Percentiles rank a stretch among this genome's conserved stretches.
Conservation (phyloP, 1,284 basidiomycete genomes). For the Agaricales sp. region DNA sequence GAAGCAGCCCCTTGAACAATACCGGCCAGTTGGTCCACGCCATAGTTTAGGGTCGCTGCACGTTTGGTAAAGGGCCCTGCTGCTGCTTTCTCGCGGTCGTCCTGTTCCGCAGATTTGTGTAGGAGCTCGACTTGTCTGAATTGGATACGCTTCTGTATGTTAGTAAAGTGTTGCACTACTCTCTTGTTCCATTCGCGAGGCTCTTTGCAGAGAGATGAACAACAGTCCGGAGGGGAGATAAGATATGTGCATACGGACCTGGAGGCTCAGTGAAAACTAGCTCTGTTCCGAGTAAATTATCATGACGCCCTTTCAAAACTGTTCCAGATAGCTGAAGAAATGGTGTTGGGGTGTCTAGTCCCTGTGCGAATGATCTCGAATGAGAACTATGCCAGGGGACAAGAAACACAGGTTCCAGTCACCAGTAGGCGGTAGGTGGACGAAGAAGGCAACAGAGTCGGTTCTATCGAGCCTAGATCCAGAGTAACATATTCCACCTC, state of each 20-base stretch:
- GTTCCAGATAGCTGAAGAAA: conserved; percentile 67
- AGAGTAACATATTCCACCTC: conserved; percentile 61
- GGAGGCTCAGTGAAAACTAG: conserved; percentile 58
- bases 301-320: conserved; percentile 56
- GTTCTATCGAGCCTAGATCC: conserved; percentile 62
- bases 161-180: conserved; percentile 39
- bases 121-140: conserved; percentile 53
- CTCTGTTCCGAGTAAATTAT: conserved; percentile 59
- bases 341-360: conserved; percentile 63
- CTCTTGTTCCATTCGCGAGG: conserved; percentile 34
- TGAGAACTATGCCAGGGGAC: not conserved
- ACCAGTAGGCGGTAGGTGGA: conserved; percentile 64
- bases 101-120: conserved; percentile 21
- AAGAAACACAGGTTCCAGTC: conserved; percentile 18
- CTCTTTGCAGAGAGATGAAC: conserved; percentile 18
- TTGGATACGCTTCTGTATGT: conserved; percentile 49
- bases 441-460: conserved; percentile 58
- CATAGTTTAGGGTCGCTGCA: not conserved
- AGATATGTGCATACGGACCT: conserved; percentile 25
- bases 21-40: not conserved
- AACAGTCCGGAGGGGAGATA: not conserved
- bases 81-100: not conserved
- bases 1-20: no score
- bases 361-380: conserved; percentile 27
- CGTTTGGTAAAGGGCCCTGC: not conserved